Conservation (phyloP, 2,329 filamentous ascomycete species). For the Phoma sp. region DNA sequence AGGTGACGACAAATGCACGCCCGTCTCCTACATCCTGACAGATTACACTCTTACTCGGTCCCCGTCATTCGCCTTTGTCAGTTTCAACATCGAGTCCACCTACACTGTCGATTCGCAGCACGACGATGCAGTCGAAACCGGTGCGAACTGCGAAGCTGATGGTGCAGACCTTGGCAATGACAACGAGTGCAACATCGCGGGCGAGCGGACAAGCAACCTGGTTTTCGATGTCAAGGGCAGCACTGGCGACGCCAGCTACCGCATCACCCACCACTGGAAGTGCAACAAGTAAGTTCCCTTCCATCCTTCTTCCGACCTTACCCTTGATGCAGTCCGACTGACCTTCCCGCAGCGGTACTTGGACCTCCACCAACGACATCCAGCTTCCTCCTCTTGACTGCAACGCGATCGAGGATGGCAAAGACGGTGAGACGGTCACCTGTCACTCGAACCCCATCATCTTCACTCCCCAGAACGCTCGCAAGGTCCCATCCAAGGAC, state of each 20-base stretch:
- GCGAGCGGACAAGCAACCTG: slow-evolving; percentile 23
- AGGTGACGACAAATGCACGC: slow-evolving; percentile 25
- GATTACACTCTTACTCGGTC: slow-evolving; percentile 28
- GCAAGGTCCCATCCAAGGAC: slow-evolving; percentile 17
- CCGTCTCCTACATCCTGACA: slow-evolving; percentile 34
- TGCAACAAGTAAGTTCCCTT: slow-evolving; percentile 34
- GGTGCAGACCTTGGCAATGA: slow-evolving; percentile 24
- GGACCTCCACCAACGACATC: slow-evolving; percentile 29
- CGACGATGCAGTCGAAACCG: slow-evolving; percentile 25
- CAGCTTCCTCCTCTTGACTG: slow-evolving; percentile 21
- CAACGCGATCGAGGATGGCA: background rate
- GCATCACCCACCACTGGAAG: slow-evolving; percentile 37
- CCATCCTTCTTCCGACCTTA: background rate
- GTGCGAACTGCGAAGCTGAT: slow-evolving; percentile 28
- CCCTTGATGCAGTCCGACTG: background rate
- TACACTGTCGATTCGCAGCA: slow-evolving; percentile 25
- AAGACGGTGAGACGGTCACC: slow-evolving; percentile 2
- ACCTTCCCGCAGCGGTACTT: slow-evolving; percentile 17
- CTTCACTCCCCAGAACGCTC: slow-evolving; percentile 31
- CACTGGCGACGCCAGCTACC: slow-evolving; percentile 29
- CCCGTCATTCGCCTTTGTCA: slow-evolving; percentile 20
- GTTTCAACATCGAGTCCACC: slow-evolving; percentile 33
- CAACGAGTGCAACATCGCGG: slow-evolving; percentile 29
- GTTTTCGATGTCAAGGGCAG: slow-evolving; percentile 29
- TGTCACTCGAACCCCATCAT: slow-evolving; percentile 18